These are phyloP conservation scores for Zygosaccharomyces siamensis DNA, from an alignment of 805 yeast genomes.

Conservation along the genomic window DNA sequence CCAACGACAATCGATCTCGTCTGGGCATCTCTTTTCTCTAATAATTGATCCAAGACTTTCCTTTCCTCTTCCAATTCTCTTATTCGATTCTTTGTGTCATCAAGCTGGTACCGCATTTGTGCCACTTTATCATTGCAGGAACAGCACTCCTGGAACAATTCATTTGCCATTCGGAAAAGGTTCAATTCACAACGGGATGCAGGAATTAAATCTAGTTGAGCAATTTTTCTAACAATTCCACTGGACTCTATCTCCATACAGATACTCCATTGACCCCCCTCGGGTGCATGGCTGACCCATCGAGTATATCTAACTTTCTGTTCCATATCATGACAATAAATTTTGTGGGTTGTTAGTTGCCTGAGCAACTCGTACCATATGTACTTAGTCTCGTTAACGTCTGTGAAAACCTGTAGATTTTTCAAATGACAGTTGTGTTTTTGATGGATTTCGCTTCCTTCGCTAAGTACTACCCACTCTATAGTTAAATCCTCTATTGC, in stretches of 20 bases:
- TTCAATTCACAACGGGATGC: conserved; percentile 22
- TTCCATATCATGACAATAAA: conserved; percentile 9
- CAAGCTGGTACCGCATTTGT: background rate
- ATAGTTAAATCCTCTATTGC: conserved; percentile 8
- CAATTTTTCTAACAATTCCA: conserved; percentile 22
- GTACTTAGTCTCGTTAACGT: background rate
- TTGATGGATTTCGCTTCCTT: conserved; percentile 23
- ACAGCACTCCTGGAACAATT: conserved; percentile 15
- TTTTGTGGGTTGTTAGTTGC: conserved; percentile 18
- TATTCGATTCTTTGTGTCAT: background rate
- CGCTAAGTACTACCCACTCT: conserved; percentile 20
- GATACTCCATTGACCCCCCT: conserved; percentile 16
- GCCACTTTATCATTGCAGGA: conserved; percentile 14
- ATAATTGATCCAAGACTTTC: conserved; percentile 11
- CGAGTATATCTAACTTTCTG: conserved; percentile 10
- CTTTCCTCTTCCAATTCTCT: conserved; percentile 10
- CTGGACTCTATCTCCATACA: conserved; percentile 19
- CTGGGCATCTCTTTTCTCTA: conserved; percentile 23
- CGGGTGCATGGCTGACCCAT: conserved; percentile 19
- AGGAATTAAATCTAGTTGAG: conserved; percentile 17
- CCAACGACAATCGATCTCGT: conserved; percentile 20
- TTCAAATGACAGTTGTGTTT: background rate
- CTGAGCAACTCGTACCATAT: conserved; percentile 28
- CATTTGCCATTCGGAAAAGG: conserved; percentile 22
- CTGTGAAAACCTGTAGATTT: conserved; percentile 15